Evolutionary conservation across 2,329 filamentous ascomycete species (phyloP), one percentile per base, ranked within the genome.

Genomic region (Arthrobotrys pseudoclavata): DNA sequence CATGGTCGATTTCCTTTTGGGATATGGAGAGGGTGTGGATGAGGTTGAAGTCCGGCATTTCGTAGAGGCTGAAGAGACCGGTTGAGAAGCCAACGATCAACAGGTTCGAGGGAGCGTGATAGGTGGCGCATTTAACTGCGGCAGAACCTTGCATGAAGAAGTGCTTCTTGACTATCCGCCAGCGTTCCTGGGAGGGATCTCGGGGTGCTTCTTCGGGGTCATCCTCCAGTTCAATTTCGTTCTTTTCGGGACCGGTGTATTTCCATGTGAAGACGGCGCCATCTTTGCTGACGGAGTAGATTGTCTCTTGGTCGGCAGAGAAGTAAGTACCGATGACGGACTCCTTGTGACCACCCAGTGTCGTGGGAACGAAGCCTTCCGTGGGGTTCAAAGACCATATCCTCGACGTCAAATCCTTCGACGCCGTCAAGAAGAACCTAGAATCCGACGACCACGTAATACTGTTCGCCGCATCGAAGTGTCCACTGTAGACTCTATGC

Each of bases 381-480:
- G 97, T 93, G 0, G 90, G 88, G 80, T 96, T 88, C 80, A 97
- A 85, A 83, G 94, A 98, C 95, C 95, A 99, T 89, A 99, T 92
- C 83, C 94, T 89, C 45, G 93, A 91, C 0, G 94, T 98, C 84
- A 98, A 85, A 82, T 99, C 96, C 83, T 94, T 97, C 18, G 94
- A 95, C 2, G 95, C 89, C 79, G 91, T 97, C 67, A 99, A 87
- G 84, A 99, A 95, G 86, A 99, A 99, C 26, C 96, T 88, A 12
- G 95, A 97, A 85, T 99, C 96, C 83, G 90, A 91, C 7, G 96
- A 98, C 96, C 96, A 99, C 83, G 97, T 91, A 69, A 99, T 92
- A 83, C 91, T 91, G 79, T 90, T 89, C 12, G 98, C 91, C 15
- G 88, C 88, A 83, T 98, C 96, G 81, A 96, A 97, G 84, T 99